Evolutionary conservation across 148 eudicot species (phyloP).

Genomic region (Fallopia convolvulus): DNA sequence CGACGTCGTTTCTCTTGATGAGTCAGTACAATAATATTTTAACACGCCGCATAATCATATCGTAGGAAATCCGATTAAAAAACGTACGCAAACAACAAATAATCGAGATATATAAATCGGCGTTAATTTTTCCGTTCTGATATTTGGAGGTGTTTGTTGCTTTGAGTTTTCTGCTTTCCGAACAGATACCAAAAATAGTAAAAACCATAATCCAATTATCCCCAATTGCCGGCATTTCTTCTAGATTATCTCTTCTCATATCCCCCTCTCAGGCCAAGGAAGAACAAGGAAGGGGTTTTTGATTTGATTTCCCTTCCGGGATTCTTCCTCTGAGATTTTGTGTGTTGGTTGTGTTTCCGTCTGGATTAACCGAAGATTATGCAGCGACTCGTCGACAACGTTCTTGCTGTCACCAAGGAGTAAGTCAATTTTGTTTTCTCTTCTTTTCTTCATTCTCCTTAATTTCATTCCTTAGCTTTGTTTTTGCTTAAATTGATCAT

Average conservation of each 20-base stretch:
- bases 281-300: slow-evolving; percentile 4
- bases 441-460: background rate
- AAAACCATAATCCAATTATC: background rate
- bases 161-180: background rate
- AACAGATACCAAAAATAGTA: background rate
- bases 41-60: background rate
- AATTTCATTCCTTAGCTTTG: background rate
- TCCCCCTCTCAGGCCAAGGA: background rate
- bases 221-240: slow-evolving; percentile 10
- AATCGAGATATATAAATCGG: background rate
- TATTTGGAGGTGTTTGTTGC: background rate
- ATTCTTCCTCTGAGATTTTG: background rate
- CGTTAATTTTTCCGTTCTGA: background rate
- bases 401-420: slow-evolving; percentile 66
- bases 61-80: background rate
- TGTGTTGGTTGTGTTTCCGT: background rate
- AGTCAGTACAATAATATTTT: too few species aligned
- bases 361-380: slow-evolving; percentile 11
- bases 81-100: background rate
- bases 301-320: slow-evolving; percentile 5
- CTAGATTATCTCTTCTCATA: background rate
- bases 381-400: slow-evolving; percentile 63
- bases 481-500: too few species aligned
- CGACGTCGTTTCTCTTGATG: background rate
- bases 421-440: slow-evolving; percentile 17